Evolutionary conservation across 2,329 filamentous ascomycete genomes (phyloP).

Genomic region (Microdochium nivale): DNA sequence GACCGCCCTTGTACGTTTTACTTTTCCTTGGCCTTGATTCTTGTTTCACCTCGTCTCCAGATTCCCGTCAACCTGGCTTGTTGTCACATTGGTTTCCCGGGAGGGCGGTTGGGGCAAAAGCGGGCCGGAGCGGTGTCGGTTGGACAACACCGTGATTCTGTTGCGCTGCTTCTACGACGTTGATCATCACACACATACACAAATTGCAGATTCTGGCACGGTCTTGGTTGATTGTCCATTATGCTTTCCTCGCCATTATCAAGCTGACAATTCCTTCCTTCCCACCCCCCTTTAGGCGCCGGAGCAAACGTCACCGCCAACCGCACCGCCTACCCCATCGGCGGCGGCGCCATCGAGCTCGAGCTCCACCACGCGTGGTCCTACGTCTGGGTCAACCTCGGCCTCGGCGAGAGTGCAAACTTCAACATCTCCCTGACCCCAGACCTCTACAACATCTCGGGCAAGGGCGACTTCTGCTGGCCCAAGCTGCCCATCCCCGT

Average conservation of each 20-base stretch:
- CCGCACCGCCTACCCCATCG: constrained; percentile 44
- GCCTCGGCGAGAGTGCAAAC: constrained; percentile 41
- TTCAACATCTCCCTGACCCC: constrained; percentile 63
- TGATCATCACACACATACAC: too few species aligned
- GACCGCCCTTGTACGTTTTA: constrained; percentile 37
- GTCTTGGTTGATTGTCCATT: neutral
- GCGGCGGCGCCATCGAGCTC: constrained; percentile 37
- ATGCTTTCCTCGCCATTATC: neutral
- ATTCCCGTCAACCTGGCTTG: too few species aligned
- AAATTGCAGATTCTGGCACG: too few species aligned
- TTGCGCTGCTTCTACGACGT: too few species aligned
- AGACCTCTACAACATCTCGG: constrained; percentile 49
- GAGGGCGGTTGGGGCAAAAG: too few species aligned
- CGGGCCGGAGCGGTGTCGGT: too few species aligned
- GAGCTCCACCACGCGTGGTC: constrained; percentile 42
- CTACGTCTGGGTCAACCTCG: constrained; percentile 46
- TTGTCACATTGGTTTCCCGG: too few species aligned
- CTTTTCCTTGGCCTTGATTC: too few species aligned
- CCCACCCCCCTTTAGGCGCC: constrained; percentile 26
- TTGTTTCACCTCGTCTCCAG: too few species aligned
- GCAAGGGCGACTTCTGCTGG: constrained; percentile 57
- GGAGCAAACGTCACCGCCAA: constrained; percentile 35
- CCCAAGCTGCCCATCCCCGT: constrained; percentile 46
- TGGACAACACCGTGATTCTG: too few species aligned
- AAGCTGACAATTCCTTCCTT: neutral